Percentiles rank a stretch among this genome's conserved stretches.
These are phyloP conservation scores for Cryomyces minteri DNA, from an alignment of 495 filamentous ascomycete genomes.

Conservation along the genomic window DNA sequence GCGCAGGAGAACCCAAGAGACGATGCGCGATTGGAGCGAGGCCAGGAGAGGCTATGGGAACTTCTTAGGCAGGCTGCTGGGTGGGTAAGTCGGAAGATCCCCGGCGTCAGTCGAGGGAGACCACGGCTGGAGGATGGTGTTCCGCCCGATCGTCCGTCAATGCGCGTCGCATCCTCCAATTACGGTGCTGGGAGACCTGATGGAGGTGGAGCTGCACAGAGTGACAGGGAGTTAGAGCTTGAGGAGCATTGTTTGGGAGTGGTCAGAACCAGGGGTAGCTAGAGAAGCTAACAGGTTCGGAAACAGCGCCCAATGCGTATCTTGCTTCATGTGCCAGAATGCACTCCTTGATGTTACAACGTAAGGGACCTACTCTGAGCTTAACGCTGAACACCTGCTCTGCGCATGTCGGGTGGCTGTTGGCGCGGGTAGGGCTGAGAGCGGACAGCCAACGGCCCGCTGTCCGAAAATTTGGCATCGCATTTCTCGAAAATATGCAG, in stretches of 20 bases:
- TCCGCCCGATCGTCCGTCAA: neutral
- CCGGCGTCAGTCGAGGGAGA: constrained; percentile 5
- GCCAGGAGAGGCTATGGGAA: constrained; percentile 18
- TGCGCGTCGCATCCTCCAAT: neutral
- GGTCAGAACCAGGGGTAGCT: too few species aligned
- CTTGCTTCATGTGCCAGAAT: too few species aligned
- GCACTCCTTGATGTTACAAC: too few species aligned
- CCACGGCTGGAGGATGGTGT: constrained; percentile 4
- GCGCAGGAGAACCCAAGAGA: constrained; percentile 60
- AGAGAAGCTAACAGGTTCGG: too few species aligned
- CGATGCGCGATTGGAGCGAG: constrained; percentile 18
- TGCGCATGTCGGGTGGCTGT: too few species aligned
- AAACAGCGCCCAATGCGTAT: too few species aligned
- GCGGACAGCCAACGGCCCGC: too few species aligned
- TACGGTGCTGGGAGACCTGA: neutral
- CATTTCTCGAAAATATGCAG: too few species aligned
- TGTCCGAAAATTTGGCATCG: too few species aligned
- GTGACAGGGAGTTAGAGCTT: neutral
- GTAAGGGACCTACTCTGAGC: too few species aligned
- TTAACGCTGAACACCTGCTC: too few species aligned
- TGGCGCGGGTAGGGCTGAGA: too few species aligned
- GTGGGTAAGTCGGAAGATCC: constrained; percentile 10
- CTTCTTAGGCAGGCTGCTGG: constrained; percentile 10
- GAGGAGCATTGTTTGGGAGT: neutral
- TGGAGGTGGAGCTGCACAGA: neutral